Base-by-base conservation (phyloP, 306 rosid species). In the Casuarina cunninghamiana region DNA sequence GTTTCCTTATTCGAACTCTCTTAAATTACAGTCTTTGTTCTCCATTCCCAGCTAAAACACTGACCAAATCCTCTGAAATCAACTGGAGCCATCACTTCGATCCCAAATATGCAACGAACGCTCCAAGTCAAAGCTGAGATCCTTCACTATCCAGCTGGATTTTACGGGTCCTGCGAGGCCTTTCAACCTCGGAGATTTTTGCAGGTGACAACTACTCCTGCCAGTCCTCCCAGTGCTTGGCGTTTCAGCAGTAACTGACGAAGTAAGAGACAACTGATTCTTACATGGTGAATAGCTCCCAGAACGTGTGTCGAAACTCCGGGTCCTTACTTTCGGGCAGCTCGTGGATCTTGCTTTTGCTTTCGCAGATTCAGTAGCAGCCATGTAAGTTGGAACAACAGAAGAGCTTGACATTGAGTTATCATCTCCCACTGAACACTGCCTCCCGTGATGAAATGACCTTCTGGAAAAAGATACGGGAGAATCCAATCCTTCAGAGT, bases 321-420 rank as follows among this genome's bases (percentile, higher is more conserved):
- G 78, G 0, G 84, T 73, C 85, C 97, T 85, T 72, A 84, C 71
- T 83, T 82, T 95, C 17, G 97, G 98, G 4, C 93, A 92, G 87
- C 90, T 91, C 73, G 84, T 71, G 5, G 96, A 82, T 76, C 97
- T 91, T 53, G 91, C 74, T 85, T 84, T 91, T 58, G 97, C 92
- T 77, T 70, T 95, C 13, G 96, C 94, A 26, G 98, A 95, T 85
- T 93, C 97, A 5, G 98, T 95, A 44, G 96, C 91, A 10, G 97
- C 98, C 98, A 95, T 95, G 86, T 95, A 95, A 66, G 99, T 79
- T 0, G 99, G 99, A 62, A 89, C 86, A 68, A 67, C 43, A 16
- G 97, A 97, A 63, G 93, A 86, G 85, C 86, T 86, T 82, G 93
- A 65, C 32, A 84, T 84, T 62, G 92, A 87, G 66, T 71, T 81